phyloP scores from a whole-genome alignment of 108 stramenopile species.

The Skeletonema tropicum region DNA sequence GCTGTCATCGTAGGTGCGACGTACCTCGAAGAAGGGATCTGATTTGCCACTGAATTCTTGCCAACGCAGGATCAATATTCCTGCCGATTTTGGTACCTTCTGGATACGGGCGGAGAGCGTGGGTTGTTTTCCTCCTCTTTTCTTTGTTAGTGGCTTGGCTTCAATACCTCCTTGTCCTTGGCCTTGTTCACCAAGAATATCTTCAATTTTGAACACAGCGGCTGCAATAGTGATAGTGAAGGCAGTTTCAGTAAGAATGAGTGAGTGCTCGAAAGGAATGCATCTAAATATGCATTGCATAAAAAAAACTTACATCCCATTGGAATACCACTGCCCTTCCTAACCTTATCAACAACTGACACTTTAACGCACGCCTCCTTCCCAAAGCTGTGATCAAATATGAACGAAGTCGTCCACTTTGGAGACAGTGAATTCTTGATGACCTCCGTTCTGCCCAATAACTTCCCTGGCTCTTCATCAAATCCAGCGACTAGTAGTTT shows the following conservation, averaged over 20 bases:
- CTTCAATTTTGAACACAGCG: conserved; percentile 80
- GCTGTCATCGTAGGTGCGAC: conserved; percentile 49
- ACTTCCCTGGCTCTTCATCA: conserved; percentile 17
- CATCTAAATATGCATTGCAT: no score
- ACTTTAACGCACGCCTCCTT: conserved; percentile 50
- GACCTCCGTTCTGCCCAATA: conserved; percentile 72
- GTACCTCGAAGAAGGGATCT: conserved; percentile 83
- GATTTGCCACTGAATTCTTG: conserved; percentile 68
- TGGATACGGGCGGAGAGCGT: conserved; percentile 69
- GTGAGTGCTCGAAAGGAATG: background rate
- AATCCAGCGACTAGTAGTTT: conserved; percentile 57
- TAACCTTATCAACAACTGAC: conserved; percentile 31
- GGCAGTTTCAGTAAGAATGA: background rate
- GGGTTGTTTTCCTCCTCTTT: conserved; percentile 72
- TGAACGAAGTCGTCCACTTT: conserved; percentile 65
- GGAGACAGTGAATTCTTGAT: conserved; percentile 71
- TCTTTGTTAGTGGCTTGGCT: no score
- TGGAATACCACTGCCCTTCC: conserved; percentile 3
- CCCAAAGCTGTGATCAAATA: conserved; percentile 71
- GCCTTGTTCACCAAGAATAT: conserved; percentile 65
- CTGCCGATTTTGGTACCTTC: conserved; percentile 23
- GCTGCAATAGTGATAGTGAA: conserved; percentile 54
- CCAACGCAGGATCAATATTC: conserved; percentile 32
- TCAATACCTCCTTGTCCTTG: no score
- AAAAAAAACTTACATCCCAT: background rate